Percentiles rank a stretch among this genome's conserved stretches.
These are phyloP conservation scores for Heteromeles arbutifolia DNA, from an alignment of 306 rosid species.

Conservation along the genomic window DNA sequence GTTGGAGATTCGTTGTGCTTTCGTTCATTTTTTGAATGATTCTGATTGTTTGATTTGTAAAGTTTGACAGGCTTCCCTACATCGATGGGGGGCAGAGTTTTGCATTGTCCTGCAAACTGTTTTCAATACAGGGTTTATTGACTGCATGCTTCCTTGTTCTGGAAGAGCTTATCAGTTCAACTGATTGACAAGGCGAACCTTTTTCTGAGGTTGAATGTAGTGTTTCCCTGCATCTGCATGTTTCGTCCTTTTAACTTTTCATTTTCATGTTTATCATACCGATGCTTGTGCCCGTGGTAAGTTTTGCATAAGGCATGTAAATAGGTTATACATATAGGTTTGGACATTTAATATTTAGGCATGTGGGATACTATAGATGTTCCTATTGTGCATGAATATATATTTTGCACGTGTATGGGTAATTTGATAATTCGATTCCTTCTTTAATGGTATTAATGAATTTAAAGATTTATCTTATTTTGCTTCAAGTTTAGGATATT, in stretches of 20 bases:
- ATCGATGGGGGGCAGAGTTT: slow-evolving; percentile 41
- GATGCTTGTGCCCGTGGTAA: not conserved
- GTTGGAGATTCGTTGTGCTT: not conserved
- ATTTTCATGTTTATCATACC: not conserved
- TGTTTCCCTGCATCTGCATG: slow-evolving; percentile 13
- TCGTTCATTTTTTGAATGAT: slow-evolving; percentile 9
- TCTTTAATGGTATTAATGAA: not conserved
- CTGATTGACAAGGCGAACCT: slow-evolving; percentile 23
- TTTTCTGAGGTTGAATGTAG: slow-evolving; percentile 35
- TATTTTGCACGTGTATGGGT: not conserved
- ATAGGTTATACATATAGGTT: not conserved
- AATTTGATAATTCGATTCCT: not conserved
- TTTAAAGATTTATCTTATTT: not conserved
- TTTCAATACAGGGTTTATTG: slow-evolving; percentile 24
- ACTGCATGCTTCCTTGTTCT: slow-evolving; percentile 37
- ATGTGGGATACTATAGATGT: not conserved
- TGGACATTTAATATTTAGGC: not conserved
- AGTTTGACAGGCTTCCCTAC: slow-evolving; percentile 71
- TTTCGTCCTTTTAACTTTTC: not conserved
- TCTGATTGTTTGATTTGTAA: slow-evolving; percentile 42
- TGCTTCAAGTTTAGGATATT: not conserved
- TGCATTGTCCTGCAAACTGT: slow-evolving; percentile 26
- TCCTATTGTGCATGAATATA: not conserved
- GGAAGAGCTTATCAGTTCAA: slow-evolving; percentile 21
- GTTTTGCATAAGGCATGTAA: not conserved